Evolutionary conservation across 2,329 filamentous ascomycete genomes (phyloP).

Genomic region (Hymenoscyphus infarciens): DNA sequence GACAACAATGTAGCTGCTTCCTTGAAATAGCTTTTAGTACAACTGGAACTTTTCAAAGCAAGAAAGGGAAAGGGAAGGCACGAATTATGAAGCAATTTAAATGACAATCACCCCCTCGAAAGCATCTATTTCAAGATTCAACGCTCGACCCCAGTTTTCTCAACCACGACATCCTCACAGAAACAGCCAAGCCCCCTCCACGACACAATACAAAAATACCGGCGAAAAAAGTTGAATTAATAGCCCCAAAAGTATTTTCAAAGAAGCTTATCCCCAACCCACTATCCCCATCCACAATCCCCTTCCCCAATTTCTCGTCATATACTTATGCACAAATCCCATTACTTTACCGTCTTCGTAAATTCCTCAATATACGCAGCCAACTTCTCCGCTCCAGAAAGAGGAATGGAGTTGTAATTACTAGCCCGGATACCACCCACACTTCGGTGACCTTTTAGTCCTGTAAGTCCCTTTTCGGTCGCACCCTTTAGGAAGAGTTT

Average conservation of each 20-base stretch:
- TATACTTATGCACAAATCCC: background rate
- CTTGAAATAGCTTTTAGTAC: no score
- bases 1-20: no score
- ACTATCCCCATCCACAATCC: no score
- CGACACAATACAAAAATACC: background rate
- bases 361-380: constrained; percentile 58
- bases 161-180: no score
- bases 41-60: no score
- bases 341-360: constrained; percentile 35
- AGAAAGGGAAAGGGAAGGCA: no score
- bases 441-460: constrained; percentile 83
- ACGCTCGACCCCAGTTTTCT: no score
- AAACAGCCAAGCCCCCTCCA: no score
- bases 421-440: constrained; percentile 82
- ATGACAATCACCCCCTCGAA: no score
- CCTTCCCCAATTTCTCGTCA: no score
- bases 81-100: no score
- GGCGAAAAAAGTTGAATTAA: background rate
- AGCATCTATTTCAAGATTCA: no score
- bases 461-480: constrained; percentile 64
- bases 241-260: background rate
- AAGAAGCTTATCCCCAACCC: background rate
- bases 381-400: constrained; percentile 65
- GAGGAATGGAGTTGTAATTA: constrained; percentile 83
- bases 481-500: constrained; percentile 75